These are phyloP conservation scores for Thalassiosira exigua DNA, from an alignment of 352 stramenopile species.

Conservation along the genomic window DNA sequence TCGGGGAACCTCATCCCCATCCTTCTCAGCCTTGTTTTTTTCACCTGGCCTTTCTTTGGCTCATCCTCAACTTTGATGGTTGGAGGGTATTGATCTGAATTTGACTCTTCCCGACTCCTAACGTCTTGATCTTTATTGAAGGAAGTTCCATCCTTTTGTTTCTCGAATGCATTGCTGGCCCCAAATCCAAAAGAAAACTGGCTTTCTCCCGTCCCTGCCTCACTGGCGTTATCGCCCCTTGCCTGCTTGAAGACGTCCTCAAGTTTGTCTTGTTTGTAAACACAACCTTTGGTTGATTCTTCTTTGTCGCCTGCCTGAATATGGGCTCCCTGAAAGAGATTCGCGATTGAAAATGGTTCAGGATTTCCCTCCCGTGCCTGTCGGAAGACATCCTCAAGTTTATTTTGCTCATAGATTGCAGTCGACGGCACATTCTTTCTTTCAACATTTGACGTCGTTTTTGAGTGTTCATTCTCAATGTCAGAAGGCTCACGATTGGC, in stretches of 20 bases:
- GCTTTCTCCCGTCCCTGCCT: slow-evolving; percentile 3
- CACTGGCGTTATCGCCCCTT: slow-evolving; percentile 31
- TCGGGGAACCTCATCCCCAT: slow-evolving; percentile 53
- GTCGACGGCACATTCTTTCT: slow-evolving; percentile 5
- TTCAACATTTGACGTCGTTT: neutral
- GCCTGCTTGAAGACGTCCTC: slow-evolving; percentile 78
- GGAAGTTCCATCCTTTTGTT: slow-evolving; percentile 37
- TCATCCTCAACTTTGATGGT: too few species aligned
- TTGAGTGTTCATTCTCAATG: slow-evolving; percentile 3
- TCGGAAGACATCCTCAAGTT: slow-evolving; percentile 78
- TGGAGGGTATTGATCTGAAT: neutral
- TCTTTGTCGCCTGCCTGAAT: neutral
- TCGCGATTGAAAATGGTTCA: slow-evolving; percentile 11
- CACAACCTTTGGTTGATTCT: slow-evolving; percentile 32
- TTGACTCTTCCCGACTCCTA: neutral
- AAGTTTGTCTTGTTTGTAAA: slow-evolving; percentile 79
- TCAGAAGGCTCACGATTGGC: slow-evolving; percentile 18
- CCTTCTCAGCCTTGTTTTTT: slow-evolving; percentile 11
- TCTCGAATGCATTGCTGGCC: slow-evolving; percentile 69
- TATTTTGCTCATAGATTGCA: slow-evolving; percentile 77
- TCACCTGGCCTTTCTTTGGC: neutral
- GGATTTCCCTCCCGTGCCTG: slow-evolving; percentile 52
- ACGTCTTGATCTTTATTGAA: neutral
- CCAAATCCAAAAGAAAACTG: slow-evolving; percentile 34
- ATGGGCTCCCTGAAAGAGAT: slow-evolving; percentile 23